Base-by-base conservation (phyloP, 192 early-diverging fungal species). In the Coemansia biformis region DNA sequence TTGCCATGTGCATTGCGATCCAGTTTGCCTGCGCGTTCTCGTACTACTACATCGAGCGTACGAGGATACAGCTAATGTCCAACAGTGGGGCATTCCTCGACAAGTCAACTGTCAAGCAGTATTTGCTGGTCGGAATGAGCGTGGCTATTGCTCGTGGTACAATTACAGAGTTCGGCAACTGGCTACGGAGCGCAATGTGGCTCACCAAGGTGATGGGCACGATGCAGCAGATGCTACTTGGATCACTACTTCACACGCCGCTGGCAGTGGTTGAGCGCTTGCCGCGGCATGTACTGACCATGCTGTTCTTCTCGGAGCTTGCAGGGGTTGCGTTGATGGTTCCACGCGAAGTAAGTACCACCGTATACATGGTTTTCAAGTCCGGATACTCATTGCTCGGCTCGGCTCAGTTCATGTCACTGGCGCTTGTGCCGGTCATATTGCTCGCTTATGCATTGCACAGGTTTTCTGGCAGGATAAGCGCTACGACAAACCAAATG, bases 221-320 rank as follows among this genome's bases (percentile, higher is more conserved):
- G 19, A 62, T 54, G 51, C 46, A 34, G 5, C 26, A 37, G 4
- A 8, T 9, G 8, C 46, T 63, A 0, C 10, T 55, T 1, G 15
- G 21, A 8, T 33, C 43, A 6, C n/a, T 54, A 19, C 12, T 63
- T 2, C 38, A 28, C 18, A 37, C 30, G 7, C 51, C 33, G 4
- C 38, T 63, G 13, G 8, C 46, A 13, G 17, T 33, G n/a, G 54
- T 47, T 38, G 59, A 63, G 46, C 51, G 59, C 0, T 28, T 63
- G 21, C 35, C 59, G 14, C 46, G 37, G 24, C 48, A 54, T 2
- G 44, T 34, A 0, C 21, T 63, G 2, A 12, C 28, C 3, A 42
- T 6, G 8, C 12, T 60, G 9, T 39, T 53, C 21, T 7, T 40
- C 11, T 13, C 26, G 8, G 58, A 60, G 8, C 22, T 13, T 10